Evolutionary conservation across 2,329 filamentous ascomycete species (phyloP), one percentile per base, ranked within the genome.

Genomic region (Cyphellophora attinorum): DNA sequence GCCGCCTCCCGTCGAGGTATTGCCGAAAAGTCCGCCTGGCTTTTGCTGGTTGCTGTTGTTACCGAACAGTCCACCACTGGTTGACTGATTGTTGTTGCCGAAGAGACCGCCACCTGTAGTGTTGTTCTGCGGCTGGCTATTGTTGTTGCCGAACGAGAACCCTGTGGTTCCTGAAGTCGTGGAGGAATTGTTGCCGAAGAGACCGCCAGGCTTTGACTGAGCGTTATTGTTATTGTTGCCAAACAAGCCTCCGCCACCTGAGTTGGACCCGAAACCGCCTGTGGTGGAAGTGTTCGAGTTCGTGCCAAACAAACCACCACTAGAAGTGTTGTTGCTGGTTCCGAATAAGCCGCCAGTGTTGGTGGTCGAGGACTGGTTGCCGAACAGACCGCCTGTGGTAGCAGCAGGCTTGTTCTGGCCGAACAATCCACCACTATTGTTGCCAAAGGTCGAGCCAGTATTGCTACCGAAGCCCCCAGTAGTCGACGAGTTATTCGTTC

Each of bases 341-440:
- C 64, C 64, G 41, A 68, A 67, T 10, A 65, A 39, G 19, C 53
- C 51, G 30, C 52, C 51, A 19, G 55, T 51, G 27, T 51, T 52
- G 38, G 50, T 40, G 42, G 56, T 46, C 48, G 58, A 40, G 4
- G 47, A 47, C 31, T 47, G 45, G 30, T 43, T 35, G n/a, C 42
- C 42, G 28, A 51, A 51, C 12, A 49, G 30, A 16, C 43, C 41
- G 25, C 44, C 41, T 30, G 35, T n/a, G 13, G 54, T 53, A n/a
- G 8, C 31, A 60, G 58, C 37, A 19, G 38, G 42, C 38, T 47
- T 60, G 27, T 33, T 44, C 21, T 25, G 21, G 16, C 45, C 45
- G 33, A 73, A 72, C 5, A 70, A 49, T 11, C 64, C 59, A 12
- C 64, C 63, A n/a, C 39, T 47, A 39, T 49, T 59, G 27, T 41